These are phyloP conservation scores for Arthrobotrys megalospora DNA, from an alignment of 2,329 filamentous ascomycete genomes.

Conservation along the genomic window DNA sequence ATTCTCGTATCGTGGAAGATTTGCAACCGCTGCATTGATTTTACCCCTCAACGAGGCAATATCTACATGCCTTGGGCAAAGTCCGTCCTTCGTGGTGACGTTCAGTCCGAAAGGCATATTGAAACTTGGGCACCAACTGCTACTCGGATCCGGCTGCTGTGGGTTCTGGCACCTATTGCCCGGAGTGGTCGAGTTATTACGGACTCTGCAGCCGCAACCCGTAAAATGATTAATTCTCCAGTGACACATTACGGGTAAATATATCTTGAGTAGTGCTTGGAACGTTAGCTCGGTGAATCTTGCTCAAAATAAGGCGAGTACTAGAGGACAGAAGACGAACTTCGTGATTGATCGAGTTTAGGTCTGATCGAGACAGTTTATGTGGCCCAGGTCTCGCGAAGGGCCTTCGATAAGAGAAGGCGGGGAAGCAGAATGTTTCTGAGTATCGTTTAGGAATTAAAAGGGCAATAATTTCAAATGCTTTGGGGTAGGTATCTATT, in stretches of 20 bases:
- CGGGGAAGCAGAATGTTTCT: not conserved
- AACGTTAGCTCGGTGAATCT: no score
- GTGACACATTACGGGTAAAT: constrained; percentile 4
- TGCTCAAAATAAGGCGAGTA: no score
- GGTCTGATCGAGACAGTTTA: no score
- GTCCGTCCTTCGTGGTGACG: not conserved
- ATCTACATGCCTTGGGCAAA: not conserved
- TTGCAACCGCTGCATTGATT: not conserved
- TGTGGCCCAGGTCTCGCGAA: no score
- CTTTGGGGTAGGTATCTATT: not conserved
- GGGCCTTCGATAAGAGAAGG: not conserved
- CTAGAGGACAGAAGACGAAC: no score
- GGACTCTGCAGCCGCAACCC: constrained; percentile 11
- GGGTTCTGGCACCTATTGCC: not conserved
- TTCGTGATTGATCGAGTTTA: no score
- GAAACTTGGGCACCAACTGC: constrained; percentile 2
- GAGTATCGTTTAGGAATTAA: not conserved
- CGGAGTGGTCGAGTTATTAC: constrained; percentile 7
- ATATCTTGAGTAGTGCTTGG: not conserved
- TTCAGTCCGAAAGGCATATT: not conserved
- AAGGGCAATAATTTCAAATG: not conserved
- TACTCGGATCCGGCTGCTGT: not conserved
- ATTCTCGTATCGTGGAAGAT: not conserved
- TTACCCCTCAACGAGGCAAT: not conserved
- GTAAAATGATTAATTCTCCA: constrained; percentile 8